Evolutionary conservation across 2,329 filamentous ascomycete species (phyloP).

Genomic region (Fusarium stilboides): DNA sequence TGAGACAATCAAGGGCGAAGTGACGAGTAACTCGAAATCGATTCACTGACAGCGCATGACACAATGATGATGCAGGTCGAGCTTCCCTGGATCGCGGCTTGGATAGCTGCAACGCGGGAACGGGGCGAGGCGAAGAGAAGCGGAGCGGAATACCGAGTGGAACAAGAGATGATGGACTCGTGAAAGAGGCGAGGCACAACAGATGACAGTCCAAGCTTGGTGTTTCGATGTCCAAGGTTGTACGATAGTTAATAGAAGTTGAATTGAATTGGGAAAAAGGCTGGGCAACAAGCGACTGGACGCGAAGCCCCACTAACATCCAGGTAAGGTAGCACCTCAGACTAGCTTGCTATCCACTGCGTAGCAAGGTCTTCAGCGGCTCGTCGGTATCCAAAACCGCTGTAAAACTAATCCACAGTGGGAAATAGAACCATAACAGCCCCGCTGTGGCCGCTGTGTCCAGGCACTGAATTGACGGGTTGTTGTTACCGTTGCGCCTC

Average conservation of each 20-base stretch:
- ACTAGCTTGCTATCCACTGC: background rate
- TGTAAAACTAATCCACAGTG: constrained; percentile 29
- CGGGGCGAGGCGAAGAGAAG: background rate
- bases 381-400: constrained; percentile 27
- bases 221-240: constrained; percentile 11
- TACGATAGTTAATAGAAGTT: constrained; percentile 23
- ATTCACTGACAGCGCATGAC: constrained; percentile 35
- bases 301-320: constrained; percentile 26
- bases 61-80: constrained; percentile 35
- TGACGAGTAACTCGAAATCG: constrained; percentile 3
- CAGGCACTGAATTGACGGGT: background rate
- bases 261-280: constrained; percentile 19
- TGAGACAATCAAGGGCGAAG: constrained; percentile 2
- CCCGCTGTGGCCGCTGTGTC: constrained; percentile 2
- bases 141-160: background rate
- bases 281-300: constrained; percentile 28
- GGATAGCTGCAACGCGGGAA: constrained; percentile 16
- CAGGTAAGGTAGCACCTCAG: constrained; percentile 15
- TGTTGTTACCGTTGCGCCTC: constrained; percentile 14
- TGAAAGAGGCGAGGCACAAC: background rate
- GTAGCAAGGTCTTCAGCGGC: constrained; percentile 19
- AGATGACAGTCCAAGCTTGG: background rate
- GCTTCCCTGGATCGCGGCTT: constrained; percentile 10
- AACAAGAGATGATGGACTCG: background rate
- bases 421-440: constrained; percentile 18